phyloP scores from a whole-genome alignment of 2,329 filamentous ascomycete genomes.

The Trichoderma gracile region DNA sequence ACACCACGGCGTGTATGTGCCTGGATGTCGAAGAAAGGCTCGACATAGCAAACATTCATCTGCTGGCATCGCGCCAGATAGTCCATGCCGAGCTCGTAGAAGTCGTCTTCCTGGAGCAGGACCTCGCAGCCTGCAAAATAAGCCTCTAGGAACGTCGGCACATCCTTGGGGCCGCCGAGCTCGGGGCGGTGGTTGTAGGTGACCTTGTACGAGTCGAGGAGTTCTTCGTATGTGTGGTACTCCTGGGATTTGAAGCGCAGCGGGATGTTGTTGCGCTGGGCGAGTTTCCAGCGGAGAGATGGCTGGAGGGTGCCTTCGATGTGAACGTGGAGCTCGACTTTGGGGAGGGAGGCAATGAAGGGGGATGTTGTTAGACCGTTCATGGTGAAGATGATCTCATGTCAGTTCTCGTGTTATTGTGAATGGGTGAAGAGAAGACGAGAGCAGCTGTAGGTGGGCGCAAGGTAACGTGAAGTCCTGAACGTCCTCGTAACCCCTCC shows the following conservation, averaged over 20 bases:
- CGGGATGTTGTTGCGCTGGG: constrained; percentile 63
- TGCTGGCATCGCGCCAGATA: constrained; percentile 66
- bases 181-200: constrained; percentile 52
- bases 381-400: constrained; percentile 32
- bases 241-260: constrained; percentile 51
- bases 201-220: constrained; percentile 61
- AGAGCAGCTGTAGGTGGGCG: neutral
- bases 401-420: neutral
- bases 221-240: constrained; percentile 59
- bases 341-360: constrained; percentile 67
- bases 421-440: neutral
- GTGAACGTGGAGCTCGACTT: constrained; percentile 81
- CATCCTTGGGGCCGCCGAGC: constrained; percentile 38
- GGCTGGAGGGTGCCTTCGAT: constrained; percentile 75
- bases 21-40: constrained; percentile 81
- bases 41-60: constrained; percentile 69
- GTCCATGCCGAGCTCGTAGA: constrained; percentile 68
- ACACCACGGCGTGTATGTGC: constrained; percentile 70
- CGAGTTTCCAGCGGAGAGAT: constrained; percentile 67
- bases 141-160: constrained; percentile 62
- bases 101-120: constrained; percentile 65
- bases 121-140: constrained; percentile 77
- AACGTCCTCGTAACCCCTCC: too few species aligned
- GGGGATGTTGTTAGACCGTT: constrained; percentile 37
- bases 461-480: too few species aligned